These are phyloP conservation scores for Amphicarpaea edgeworthii DNA, from an alignment of 306 rosid species.

Conservation along the genomic window DNA sequence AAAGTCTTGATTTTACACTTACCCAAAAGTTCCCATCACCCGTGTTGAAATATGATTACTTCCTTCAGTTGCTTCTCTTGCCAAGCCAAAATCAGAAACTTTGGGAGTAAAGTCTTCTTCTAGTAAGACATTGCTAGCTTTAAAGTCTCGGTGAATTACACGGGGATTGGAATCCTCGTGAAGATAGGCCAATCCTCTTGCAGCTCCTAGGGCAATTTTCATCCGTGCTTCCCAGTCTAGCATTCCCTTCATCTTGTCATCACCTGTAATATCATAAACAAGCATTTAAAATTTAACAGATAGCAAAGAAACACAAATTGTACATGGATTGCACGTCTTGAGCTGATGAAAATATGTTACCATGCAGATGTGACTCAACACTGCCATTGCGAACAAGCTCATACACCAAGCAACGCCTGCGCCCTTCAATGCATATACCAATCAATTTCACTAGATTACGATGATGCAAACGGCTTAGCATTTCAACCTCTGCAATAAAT, in stretches of 20 bases:
- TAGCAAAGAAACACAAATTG: slow-evolving; percentile 19
- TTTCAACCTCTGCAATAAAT: slow-evolving; percentile 97
- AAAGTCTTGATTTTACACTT: slow-evolving; percentile 31
- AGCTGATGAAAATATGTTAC: slow-evolving; percentile 54
- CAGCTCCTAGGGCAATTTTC: slow-evolving; percentile 98
- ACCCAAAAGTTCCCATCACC: slow-evolving; percentile 99
- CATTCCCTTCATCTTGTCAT: slow-evolving; percentile 76
- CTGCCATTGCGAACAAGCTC: slow-evolving; percentile 95
- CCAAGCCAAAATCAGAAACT: slow-evolving; percentile 97
- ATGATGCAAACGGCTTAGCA: slow-evolving; percentile 95
- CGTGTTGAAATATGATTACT: slow-evolving; percentile 91
- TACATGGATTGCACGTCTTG: slow-evolving; percentile 8
- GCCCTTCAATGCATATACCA: slow-evolving; percentile 96
- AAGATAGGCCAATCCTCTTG: slow-evolving; percentile 97
- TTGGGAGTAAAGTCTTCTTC: slow-evolving; percentile 96
- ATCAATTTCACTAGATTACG: slow-evolving; percentile 92
- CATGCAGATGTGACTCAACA: slow-evolving; percentile 97
- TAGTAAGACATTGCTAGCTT: slow-evolving; percentile 90
- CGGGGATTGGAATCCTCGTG: slow-evolving; percentile 98
- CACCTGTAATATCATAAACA: slow-evolving; percentile 62
- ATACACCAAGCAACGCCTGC: slow-evolving; percentile 81
- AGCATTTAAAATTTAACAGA: slow-evolving; percentile 38
- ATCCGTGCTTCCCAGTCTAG: slow-evolving; percentile 96
- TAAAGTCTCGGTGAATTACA: slow-evolving; percentile 93
- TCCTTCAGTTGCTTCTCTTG: slow-evolving; percentile 98